Base-by-base conservation (phyloP, 2,329 filamentous ascomycete species). In the Aspergillus calidoustus region DNA sequence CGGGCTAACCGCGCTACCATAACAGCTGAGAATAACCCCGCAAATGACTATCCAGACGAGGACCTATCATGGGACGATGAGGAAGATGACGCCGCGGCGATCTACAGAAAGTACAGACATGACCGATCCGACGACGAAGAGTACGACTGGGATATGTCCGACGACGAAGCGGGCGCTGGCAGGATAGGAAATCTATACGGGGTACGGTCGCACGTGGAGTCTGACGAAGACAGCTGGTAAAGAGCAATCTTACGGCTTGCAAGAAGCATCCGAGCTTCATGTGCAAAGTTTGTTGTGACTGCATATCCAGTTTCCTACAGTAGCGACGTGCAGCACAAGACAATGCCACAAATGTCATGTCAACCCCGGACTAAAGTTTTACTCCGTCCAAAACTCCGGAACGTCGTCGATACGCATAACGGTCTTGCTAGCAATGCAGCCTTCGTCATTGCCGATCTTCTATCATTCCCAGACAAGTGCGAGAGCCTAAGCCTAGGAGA, bases 41-140 rank as follows among this genome's bases (percentile, higher is more conserved):
- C 79, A 52, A 83, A 83, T 67, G 81, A 83, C 64, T 83, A 83
- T 65, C 81, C 81, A 0, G 81, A 83, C 59, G 81, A 83, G 61
- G 81, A 83, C 55, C 71, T 81, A 34, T 79, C 77, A 5, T 79
- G 78, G 46, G 78, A 79, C n/a, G 81, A 83, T 52, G 80, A 83
- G 51, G 77, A 75, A 51, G 77, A 78, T 49, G 74, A 79, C 54
- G 72, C 71, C 1, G 67, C 71, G 44, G 72, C 76, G n/a, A 69
- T 74, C 19, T 78, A 78, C 61, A 71, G 72, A 59, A 73, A 75
- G 56, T 82, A 81, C 63, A 74, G 78, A 54, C 69, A 75, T 47
- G 71, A 66, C 23, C 69, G 69, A 41, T 82, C 79, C 17, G 80
- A 82, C 58, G 76, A 81, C 54, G 80, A 82, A 57, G 77, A 80